Evolutionary conservation across 1,284 basidiomycete genomes (phyloP), one percentile per base, ranked within the genome.

Genomic region (Ganoderma resinaceum): DNA sequence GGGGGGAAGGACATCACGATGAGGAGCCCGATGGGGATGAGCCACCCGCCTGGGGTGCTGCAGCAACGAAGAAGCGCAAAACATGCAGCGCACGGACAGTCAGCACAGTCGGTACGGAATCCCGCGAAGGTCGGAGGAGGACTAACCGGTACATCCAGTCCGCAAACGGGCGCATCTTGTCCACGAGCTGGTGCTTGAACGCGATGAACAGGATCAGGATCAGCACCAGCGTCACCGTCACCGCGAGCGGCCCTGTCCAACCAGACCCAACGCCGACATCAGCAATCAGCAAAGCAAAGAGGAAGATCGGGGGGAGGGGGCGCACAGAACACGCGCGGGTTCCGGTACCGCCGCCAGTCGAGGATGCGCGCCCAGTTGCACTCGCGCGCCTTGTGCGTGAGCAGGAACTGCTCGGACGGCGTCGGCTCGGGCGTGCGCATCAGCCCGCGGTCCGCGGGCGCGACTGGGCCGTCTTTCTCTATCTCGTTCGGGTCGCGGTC

Each of bases 1-100:
- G 91, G 92, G 69, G 91, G 91, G 78, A 93, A 92, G 0, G 91
- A 93, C 37, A 95, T 87, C 69, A 94, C 82, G 75, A 94, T 91
- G 40, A 94, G 82, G 63, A 95, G 83, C 58, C 81, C 92, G 59
- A 96, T 94, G 1, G 95, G 95, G 57, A 97, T 93, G 18, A 92
- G 77, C 90, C 91, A 97, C 20, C 95, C 95, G 38, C 70, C 77
- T 3, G 76, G 76, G 20, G 78, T 70, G 43, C 79, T 80, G 62
- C 11, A 20, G 35, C 23, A n/a, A 33, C 20, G 6, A 18, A 9
- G 14, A 46, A 46, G 7, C 9, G 9, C 5, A 46, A 7, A n/a
- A 46, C 7, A 20, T 8, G 43, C 0, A 23, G n/a, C 9, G 43
- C 9, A 23, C 16, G n/a, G 43, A 46, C 20, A 40, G 49, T 52